Base-by-base conservation (phyloP, 345 rosid genomes). In the Bruguiera gymnorhiza region DNA sequence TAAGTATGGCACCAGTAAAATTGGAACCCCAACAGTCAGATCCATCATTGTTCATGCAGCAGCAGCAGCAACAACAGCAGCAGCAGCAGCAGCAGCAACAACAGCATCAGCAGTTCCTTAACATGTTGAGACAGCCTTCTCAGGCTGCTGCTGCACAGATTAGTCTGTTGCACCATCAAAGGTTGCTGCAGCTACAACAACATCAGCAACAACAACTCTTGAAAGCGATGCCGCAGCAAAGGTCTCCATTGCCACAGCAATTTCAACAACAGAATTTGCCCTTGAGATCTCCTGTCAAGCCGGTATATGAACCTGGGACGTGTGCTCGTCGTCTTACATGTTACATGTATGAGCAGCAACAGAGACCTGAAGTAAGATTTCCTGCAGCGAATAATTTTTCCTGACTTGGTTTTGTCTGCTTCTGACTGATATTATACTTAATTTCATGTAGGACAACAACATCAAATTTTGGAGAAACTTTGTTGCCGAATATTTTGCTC, bases 391-490 rank as follows among this genome's bases (percentile, higher is more conserved):
- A 73, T 19, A 46, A 36, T 66, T 26, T 68, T 3, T 70, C 69
- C 32, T 64, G 30, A 5, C 29, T 15, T 74, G 24, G n/a, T 55
- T 69, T 60, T 77, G 46, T 62, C 52, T 63, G 10, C 62, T 64
- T 32, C 29, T 36, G 59, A 31, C 68, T 75, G 62, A 53, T 78
- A 70, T 69, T 54, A 60, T 32, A 51, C 69, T 65, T 80, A 3
- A 57, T 70, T 65, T 55, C 75, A 55, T 81, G 76, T 76, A 95
- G 99, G 99, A 95, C 82, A 95, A 95, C 77, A 92, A 86, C 67
- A 92, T 95, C 71, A 97, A 95, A 54, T 95, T 92, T 74, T 95
- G 99, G 99, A 95, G 99, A 74, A 95, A 87, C 80, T 95, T 88
- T 80, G 99, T 95, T 46, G 78, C 90, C 0, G 98, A 95, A 75